Evolutionary conservation across 2,329 filamentous ascomycete genomes (phyloP), one percentile per base, ranked within the genome.

Genomic region (Fusarium abutilonis): DNA sequence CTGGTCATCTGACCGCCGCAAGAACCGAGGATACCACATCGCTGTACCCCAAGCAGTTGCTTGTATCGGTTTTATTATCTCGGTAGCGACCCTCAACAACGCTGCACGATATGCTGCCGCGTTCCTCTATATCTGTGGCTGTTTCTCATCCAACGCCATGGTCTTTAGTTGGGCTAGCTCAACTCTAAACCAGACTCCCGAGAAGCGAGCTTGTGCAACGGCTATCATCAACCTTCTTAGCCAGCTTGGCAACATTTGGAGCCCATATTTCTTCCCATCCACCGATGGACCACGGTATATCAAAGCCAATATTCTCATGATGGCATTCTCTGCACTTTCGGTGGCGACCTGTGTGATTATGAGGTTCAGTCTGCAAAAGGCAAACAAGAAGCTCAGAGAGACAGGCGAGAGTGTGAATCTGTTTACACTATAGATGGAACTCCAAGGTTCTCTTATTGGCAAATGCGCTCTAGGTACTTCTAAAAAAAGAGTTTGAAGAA

Each of bases 231-330:
- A 70, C n/a, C 29, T 70, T 3, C 50, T 68, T 1, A 43, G 47
- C 4, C 65, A 66, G 28, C 51, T 69, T 2, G 68, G 71, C 1
- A 73, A 71, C 35, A 57, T 73, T 14, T 67, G 66, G 39, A 68
- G 67, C 2, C 70, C 70, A 0, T 72, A 72, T 39, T 73, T 72
- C 52, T 73, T 73, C 32, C 60, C 57, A 1, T 31, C 58, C 3
- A 50, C 38, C 6, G 68, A 72, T 17, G 65, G 64, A 2, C 70
- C 69, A 1, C 63, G 68, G 1, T 71, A 70, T 15, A 17, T 54
- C 4, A 60, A 63, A 29, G 70, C 70, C 1, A 70, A 66, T 14
- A 42, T 72, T 0, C 40, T 72, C 6, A 71, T 71, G 68, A 63
- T 63, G 59, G 52, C 38, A 0, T 63, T 63, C 19, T 63, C 57